phyloP scores from a whole-genome alignment of 306 rosid species.

The Coriaria nepalensis region DNA sequence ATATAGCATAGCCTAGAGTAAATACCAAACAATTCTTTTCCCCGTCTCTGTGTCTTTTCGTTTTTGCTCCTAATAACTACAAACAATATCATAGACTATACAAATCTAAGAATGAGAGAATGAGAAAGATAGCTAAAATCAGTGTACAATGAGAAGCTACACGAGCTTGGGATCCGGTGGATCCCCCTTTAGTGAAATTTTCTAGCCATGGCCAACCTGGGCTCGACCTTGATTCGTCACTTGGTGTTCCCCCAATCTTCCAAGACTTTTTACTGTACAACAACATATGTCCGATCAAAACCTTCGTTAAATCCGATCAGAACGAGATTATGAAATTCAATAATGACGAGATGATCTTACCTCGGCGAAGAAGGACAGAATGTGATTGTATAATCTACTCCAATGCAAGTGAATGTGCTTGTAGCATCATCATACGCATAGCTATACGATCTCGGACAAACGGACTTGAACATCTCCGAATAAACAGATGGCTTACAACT shows the following conservation, averaged over 20 bases:
- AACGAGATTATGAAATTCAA: neutral
- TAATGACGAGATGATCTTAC: slow-evolving; percentile 11
- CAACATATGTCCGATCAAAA: neutral
- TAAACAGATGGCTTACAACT: slow-evolving; percentile 42
- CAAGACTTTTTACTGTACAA: slow-evolving; percentile 31
- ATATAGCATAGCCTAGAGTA: too few relatives aligned
- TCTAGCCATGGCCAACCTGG: slow-evolving; percentile 37
- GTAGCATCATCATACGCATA: slow-evolving; percentile 62
- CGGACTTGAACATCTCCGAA: slow-evolving; percentile 45
- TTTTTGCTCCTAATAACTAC: too few relatives aligned
- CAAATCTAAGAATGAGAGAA: slow-evolving; percentile 16
- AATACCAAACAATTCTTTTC: too few relatives aligned
- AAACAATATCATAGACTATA: too few relatives aligned
- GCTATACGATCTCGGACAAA: slow-evolving; percentile 52
- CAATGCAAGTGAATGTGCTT: slow-evolving; percentile 54
- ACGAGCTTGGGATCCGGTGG: slow-evolving; percentile 8
- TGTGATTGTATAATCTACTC: slow-evolving; percentile 41
- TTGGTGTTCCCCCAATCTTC: neutral
- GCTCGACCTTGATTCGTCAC: neutral
- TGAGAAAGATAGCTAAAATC: slow-evolving; percentile 16
- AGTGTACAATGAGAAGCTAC: slow-evolving; percentile 12
- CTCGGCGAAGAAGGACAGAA: slow-evolving; percentile 47
- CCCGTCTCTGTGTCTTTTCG: too few relatives aligned
- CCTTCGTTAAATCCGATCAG: too few relatives aligned
- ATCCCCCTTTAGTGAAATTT: slow-evolving; percentile 34